Base-by-base conservation (phyloP, 2,329 filamentous ascomycete genomes). In the Fusarium verrucosum region DNA sequence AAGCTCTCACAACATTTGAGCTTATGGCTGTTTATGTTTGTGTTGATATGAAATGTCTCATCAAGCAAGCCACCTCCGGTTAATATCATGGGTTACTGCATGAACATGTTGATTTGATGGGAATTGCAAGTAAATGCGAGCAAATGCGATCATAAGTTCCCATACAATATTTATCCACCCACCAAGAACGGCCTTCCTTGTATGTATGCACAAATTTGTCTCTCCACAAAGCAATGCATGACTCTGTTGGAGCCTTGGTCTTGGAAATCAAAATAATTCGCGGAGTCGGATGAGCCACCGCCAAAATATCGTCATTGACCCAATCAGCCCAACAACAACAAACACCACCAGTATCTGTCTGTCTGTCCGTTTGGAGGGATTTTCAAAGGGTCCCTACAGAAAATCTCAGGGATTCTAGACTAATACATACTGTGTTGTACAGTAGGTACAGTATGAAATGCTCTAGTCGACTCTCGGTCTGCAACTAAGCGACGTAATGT, bases 261-360 rank as follows among this genome's bases (percentile, higher is more conserved):
- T 8, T 43, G 43, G 33, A 42, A 42, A 50, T 44, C 41, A 44
- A 33, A 52, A 40, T 33, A 59, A 10, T 25, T 30, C 49, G 62
- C 62, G 58, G 62, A 64, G 58, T 25, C 58, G 58, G 62, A n/a
- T 47, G 37, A 23, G 32, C 25, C 36, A 43, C 62, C 62, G 63
- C 26, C 5, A 45, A 41, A 59, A 51, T 42, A 22, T 45, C 62
- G 62, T 66, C 62, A 66, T 66, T 50, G 52, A 51, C 32, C 35
- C 32, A 44, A 38, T 16, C 23, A 23, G 23, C 23, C n/a, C n/a
- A 13, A 35, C 56, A 23, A 33, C 26, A 32, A 28, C 46, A 26
- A 28, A 16, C n/a, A n/a, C n/a, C n/a, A n/a, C n/a, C n/a, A n/a
- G n/a, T n/a, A n/a, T n/a, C n/a, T n/a, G n/a, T n/a, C n/a, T n/a